phyloP scores from a whole-genome alignment of 169 alveolate species.

The Nephromyces sp. region DNA sequence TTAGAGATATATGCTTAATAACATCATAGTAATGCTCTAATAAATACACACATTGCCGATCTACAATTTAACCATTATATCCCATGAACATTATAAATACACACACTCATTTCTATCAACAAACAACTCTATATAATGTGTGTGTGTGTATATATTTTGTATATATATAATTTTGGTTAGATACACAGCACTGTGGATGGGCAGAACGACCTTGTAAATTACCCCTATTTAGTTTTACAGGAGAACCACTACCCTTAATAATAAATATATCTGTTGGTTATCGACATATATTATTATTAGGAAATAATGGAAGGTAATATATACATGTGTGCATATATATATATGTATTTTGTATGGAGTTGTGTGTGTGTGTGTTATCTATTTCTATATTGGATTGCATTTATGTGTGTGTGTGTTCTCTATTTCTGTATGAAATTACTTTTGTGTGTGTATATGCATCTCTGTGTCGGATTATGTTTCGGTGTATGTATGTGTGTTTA shows the following conservation, averaged over 20 bases:
- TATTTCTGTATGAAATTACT: not conserved
- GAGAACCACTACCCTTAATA: not conserved
- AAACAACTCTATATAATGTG: too few relatives aligned
- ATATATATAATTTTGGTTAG: too few relatives aligned
- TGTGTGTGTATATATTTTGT: too few relatives aligned
- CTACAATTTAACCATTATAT: too few relatives aligned
- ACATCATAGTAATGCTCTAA: too few relatives aligned
- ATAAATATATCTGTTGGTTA: not conserved
- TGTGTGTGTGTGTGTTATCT: not conserved
- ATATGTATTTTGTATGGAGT: not conserved
- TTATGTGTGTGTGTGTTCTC: not conserved
- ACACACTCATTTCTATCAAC: too few relatives aligned
- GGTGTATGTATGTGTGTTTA: not conserved
- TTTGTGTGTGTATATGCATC: not conserved
- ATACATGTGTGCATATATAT: not conserved
- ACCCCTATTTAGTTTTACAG: not conserved
- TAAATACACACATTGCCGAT: too few relatives aligned
- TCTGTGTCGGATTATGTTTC: not conserved
- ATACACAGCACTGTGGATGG: too few relatives aligned
- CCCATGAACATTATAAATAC: too few relatives aligned
- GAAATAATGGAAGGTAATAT: not conserved
- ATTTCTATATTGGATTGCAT: not conserved
- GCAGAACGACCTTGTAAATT: too few relatives aligned
- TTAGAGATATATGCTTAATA: too few relatives aligned
- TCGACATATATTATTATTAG: not conserved